Evolutionary conservation across 208 protist genomes (phyloP), one percentile per base, ranked within the genome.

Genomic region (Blechomonas ayalai): DNA sequence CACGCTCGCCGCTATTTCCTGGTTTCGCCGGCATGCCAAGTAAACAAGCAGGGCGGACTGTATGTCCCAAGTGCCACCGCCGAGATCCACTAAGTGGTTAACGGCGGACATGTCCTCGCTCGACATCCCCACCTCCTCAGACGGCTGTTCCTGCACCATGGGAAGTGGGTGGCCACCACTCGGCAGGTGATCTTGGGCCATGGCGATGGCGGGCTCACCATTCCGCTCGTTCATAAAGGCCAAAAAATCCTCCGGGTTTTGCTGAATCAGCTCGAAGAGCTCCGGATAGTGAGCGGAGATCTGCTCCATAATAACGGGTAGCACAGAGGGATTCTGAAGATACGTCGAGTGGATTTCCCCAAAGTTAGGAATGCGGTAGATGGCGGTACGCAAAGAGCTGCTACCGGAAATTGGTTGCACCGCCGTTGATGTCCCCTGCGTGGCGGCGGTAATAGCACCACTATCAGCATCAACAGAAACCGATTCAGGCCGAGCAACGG

Each of bases 31-130:
- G 10, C 67, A 70, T 0, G 70, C 73, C 25, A 82, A 44, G 46
- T 90, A 93, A 4, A 87, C 85, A 24, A 87, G 43, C 42, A 74
- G 42, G 3, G 82, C 85, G 16, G 69, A 67, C 54, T 70, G 58
- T 33, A 70, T 64, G 51, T 73, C 78, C 85, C 85, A 93, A 63
- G 74, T 61, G 20, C 85, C 85, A 22, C 69, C 80, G 16, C 85
- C 85, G 2, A 93, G 55, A 33, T 71, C 59, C 20, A 89, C 78
- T 31, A 93, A 68, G 33, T 84, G 68, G 35, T 72, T 27, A 16
- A 93, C 52, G 5, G 67, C 72, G 5, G 40, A 51, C 12, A 38
- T 40, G 39, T 92, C 84, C 18, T 55, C 69, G 9, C 56, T 60
- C 0, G 58, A 73, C n/a, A 88, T 41, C 22, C 69, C 43, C 3